Evolutionary conservation across 208 protist genomes (phyloP), one percentile per base, ranked within the genome.

Genomic region (Trypanosomatidae sp.): DNA sequence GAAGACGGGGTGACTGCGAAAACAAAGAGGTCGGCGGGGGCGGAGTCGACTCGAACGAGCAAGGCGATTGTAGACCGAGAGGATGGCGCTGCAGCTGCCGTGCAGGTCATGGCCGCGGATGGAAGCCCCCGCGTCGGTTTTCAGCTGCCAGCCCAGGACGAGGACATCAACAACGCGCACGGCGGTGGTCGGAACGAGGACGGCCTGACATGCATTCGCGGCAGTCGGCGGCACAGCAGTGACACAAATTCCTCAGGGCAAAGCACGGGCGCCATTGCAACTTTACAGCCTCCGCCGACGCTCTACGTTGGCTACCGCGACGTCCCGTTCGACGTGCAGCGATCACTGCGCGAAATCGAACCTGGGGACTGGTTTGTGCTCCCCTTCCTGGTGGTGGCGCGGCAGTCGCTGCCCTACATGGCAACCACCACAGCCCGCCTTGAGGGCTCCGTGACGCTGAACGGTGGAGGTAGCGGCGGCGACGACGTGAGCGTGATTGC

Each of bases 251-350:
- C 43, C 22, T 46, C 13, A 7, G 60, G 44, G 53, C n/a, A 50
- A 46, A 33, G 33, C 49, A 43, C 22, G 17, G 66, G 49, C 28
- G 70, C 62, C 8, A 66, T 30, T 19, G 67, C 72, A 1, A 55
- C 49, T 19, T 56, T 83, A 8, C 78, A 80, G 30, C 80, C 52
- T 17, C 87, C 79, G 0, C 85, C 88, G 56, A 71, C 83, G 30
- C 81, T 97, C 44, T 97, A 84, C 72, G 66, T 88, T 49, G 92
- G 84, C 46, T 71, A 89, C 25, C 82, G 87, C 56, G 90, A 95
- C 64, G 66, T 97, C 28, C 76, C 84, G 13, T 59, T 71, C 0
- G 78, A 76, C 9, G 87, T 91, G 70, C 83, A 93, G 41, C 74
- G 76, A 59, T 28, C 71, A 36, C 68, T 95, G 59, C 62, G 77